A percentile compares a stretch with the other conserved stretches of the same genome.
Conservation (phyloP, 2,329 filamentous ascomycete species). For the Pyrenochaeta sp. region DNA sequence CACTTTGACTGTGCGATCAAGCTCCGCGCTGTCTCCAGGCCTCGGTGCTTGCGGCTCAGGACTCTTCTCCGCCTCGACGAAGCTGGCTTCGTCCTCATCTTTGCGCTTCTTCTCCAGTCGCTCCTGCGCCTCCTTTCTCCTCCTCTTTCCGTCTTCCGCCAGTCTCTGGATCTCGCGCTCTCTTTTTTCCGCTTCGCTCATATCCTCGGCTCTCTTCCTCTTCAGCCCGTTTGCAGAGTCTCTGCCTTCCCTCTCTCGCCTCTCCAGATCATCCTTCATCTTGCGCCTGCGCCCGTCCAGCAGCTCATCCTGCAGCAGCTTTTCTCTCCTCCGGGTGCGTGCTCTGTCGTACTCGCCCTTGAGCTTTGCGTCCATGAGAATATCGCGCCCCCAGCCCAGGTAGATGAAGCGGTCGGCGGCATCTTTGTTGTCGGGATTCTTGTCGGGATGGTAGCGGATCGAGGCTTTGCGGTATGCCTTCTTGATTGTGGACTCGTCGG, state of each 20-base stretch:
- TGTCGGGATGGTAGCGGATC: slow-evolving; percentile 94
- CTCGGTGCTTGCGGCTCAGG: slow-evolving; percentile 24
- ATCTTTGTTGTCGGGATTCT: slow-evolving; percentile 67
- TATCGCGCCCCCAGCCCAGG: slow-evolving; percentile 84
- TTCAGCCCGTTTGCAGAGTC: slow-evolving; percentile 47
- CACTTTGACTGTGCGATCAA: slow-evolving; percentile 67
- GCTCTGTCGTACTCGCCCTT: slow-evolving; percentile 81
- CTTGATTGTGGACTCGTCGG: slow-evolving; percentile 76
- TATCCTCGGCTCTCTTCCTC: slow-evolving; percentile 56
- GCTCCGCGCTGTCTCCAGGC: slow-evolving; percentile 55
- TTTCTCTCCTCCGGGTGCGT: slow-evolving; percentile 74
- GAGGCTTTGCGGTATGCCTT: slow-evolving; percentile 85
- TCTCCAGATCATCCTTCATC: slow-evolving; percentile 88
- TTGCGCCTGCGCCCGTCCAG: slow-evolving; percentile 76
- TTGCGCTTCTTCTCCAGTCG: slow-evolving; percentile 62
- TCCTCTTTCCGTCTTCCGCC: slow-evolving; percentile 60
- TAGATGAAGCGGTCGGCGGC: slow-evolving; percentile 85
- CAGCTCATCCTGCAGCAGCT: slow-evolving; percentile 73
- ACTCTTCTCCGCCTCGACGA: slow-evolving; percentile 44
- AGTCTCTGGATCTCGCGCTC: slow-evolving; percentile 59
- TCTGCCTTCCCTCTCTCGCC: slow-evolving; percentile 67
- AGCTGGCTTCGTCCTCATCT: slow-evolving; percentile 54
- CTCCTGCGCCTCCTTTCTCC: slow-evolving; percentile 64
- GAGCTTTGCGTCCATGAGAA: slow-evolving; percentile 75
- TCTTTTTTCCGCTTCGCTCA: slow-evolving; percentile 65